Evolutionary conservation across 768 basidiomycete species (phyloP), one percentile per base, ranked within the genome.

Genomic region (Agaricus sinodeliciosus): DNA sequence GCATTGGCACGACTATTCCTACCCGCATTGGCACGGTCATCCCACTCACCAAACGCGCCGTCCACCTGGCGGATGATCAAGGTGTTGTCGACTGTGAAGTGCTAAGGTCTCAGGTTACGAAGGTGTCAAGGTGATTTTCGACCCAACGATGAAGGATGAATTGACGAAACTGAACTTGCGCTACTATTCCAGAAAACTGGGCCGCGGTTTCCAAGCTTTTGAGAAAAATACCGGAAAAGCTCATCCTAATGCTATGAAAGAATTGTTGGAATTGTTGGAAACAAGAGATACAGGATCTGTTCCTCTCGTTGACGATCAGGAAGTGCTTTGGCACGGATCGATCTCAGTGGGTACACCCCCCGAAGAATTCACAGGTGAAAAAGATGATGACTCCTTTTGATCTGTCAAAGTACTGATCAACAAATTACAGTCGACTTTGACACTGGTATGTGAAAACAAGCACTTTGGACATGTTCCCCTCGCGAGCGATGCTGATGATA

Each of bases 301-400:
- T 26, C 41, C 65, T 7, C 66, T 80, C 36, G 65, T 66, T 9
- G 69, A 71, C 46, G 68, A 72, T 43, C 58, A 63, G 48, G 59
- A 63, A 49, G 57, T 63, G 40, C 63, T 78, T 54, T 80, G 79
- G 79, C 67, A 69, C 36, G 78, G 77, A 22, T 49, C 63, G 4
- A 72, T 80, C 40, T 62, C 62, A 18, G 72, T 80, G 15, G 80
- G 80, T 7, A 78, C 71, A 8, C 80, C 80, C 15, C 63, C 74
- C 4, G 60, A 63, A 55, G 58, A 54, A 12, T 79, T 72, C 58
- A 69, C 65, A 57, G 78, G 74, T 76, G 57, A 59, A 42, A 53
- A 6, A 19, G 9, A 25, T 16, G 15, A 27, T 9, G 11, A 6
- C 12, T 11, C 16, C 6, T 28, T 31, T 25, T 15, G 16, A 22